Evolutionary conservation across 257 asterid species (phyloP), one percentile per base, ranked within the genome.

Genomic region (Solanum pinnatisectum): DNA sequence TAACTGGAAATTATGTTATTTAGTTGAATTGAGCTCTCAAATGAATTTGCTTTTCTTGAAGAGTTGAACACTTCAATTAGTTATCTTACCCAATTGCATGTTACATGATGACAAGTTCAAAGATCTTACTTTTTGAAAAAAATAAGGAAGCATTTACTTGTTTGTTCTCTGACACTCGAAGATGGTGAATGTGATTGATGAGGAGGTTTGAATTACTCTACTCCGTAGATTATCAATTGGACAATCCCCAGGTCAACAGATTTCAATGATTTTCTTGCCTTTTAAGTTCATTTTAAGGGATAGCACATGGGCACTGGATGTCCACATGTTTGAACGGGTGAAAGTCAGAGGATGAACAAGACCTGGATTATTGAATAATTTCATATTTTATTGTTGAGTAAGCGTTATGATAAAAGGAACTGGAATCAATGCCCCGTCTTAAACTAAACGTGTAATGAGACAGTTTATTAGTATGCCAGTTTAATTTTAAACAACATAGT

Each of bases 331-430:
- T 90, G 74, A 70, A 74, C 63, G 37, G 72, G 87, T 22, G 83
- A 46, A 88, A 86, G 89, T 89, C 91, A 86, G 88, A 87, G 35
- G 91, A 89, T 39, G 81, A 88, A 88, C 88, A 87, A 65, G 88
- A 87, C 72, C 46, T 59, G 83, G 83, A 88, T 65, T 49, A 86
- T 56, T 8, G 40, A 90, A 79, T 52, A 65, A 84, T 84, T 84
- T 87, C 90, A 35, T 23, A 14, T 20, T 87, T 36, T 81, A 40
- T 86, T 59, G 81, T 83, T 16, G 71, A 83, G 67, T 44, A 25
- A 79, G 36, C 39, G 5, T 15, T 7, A 44, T 44, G 30, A 36
- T 44, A 79, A 44, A 16, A 27, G 67, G 25, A 23, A 27, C 65
- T 79, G 15, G 25, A 79, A 14, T 44, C 84, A 25, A 44, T 79